Percentiles rank a stretch among this genome's conserved stretches.
Conservation (phyloP, 305 asterid genomes). For the Fraxinus nigra region DNA sequence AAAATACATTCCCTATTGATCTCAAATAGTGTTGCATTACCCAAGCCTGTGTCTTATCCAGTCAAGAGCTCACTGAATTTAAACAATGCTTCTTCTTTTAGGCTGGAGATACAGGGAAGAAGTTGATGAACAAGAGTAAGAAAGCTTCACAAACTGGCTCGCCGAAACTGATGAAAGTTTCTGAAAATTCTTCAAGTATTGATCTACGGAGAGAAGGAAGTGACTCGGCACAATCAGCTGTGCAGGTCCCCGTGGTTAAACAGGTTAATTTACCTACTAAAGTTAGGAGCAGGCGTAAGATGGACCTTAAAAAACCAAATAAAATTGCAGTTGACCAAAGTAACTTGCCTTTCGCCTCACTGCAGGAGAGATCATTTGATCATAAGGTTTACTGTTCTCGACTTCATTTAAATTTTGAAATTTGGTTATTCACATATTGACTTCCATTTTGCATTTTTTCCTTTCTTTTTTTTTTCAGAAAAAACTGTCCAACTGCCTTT, state of each 20-base stretch:
- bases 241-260: constrained; percentile 45
- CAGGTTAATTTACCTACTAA: constrained; percentile 56
- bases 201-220: constrained; percentile 74
- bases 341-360: constrained; percentile 35
- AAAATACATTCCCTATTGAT: neutral
- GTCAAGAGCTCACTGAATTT: constrained; percentile 22
- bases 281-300: constrained; percentile 83
- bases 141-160: constrained; percentile 54
- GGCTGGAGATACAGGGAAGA: constrained; percentile 62
- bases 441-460: constrained; percentile 17
- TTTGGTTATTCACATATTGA: constrained; percentile 14
- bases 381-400: constrained; percentile 49
- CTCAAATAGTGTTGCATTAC: constrained; percentile 17
- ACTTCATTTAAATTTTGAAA: constrained; percentile 15
- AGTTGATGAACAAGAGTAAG: constrained; percentile 43
- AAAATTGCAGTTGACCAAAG: constrained; percentile 47
- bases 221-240: constrained; percentile 69
- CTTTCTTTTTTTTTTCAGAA: constrained; percentile 40
- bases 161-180: constrained; percentile 52
- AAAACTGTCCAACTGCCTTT: constrained; percentile 39
- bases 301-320: constrained; percentile 49
- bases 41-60: constrained; percentile 14
- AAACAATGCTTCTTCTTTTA: constrained; percentile 28
- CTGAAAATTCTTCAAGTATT: constrained; percentile 59
- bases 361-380: constrained; percentile 39